These are phyloP conservation scores for Xylaria flabelliformis DNA, from an alignment of 495 filamentous ascomycete genomes.

Conservation along the genomic window DNA sequence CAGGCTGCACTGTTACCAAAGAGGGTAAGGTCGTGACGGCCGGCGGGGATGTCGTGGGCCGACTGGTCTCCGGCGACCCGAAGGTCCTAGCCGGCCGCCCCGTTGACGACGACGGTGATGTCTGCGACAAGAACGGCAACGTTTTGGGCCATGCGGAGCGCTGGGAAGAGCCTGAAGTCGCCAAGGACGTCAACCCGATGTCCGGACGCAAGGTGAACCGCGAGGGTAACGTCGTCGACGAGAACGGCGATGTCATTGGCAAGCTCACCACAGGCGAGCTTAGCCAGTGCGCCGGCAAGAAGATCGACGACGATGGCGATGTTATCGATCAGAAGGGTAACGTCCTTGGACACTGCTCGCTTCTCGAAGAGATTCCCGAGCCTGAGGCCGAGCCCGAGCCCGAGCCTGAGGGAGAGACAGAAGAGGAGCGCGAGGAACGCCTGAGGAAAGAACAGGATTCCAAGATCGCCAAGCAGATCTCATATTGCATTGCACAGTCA, in stretches of 20 bases:
- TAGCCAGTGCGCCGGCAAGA: slow-evolving; percentile 72
- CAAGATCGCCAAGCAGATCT: slow-evolving; percentile 81
- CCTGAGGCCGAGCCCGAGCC: slow-evolving; percentile 56
- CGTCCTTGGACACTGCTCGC: slow-evolving; percentile 77
- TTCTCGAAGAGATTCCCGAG: slow-evolving; percentile 76
- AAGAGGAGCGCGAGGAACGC: slow-evolving; percentile 60
- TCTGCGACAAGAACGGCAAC: slow-evolving; percentile 83
- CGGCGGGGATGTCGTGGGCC: slow-evolving; percentile 72
- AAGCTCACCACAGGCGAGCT: slow-evolving; percentile 78
- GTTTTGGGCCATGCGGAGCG: slow-evolving; percentile 80
- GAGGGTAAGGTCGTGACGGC: slow-evolving; percentile 73
- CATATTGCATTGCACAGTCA: slow-evolving; percentile 73
- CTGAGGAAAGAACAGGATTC: slow-evolving; percentile 69
- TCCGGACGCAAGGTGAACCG: slow-evolving; percentile 78
- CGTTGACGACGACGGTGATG: slow-evolving; percentile 85
- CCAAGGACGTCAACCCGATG: slow-evolving; percentile 66
- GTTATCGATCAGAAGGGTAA: slow-evolving; percentile 84
- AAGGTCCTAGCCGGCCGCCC: slow-evolving; percentile 73
- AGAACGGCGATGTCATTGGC: slow-evolving; percentile 81
- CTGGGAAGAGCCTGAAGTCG: slow-evolving; percentile 79
- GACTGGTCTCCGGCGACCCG: slow-evolving; percentile 73
- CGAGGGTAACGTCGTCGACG: slow-evolving; percentile 82
- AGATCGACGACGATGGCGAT: slow-evolving; percentile 86
- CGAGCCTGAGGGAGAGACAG: slow-evolving; percentile 47
- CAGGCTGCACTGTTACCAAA: slow-evolving; percentile 74